Conservation (phyloP, 805 yeast genomes). For the Metschnikowia lunata region DNA sequence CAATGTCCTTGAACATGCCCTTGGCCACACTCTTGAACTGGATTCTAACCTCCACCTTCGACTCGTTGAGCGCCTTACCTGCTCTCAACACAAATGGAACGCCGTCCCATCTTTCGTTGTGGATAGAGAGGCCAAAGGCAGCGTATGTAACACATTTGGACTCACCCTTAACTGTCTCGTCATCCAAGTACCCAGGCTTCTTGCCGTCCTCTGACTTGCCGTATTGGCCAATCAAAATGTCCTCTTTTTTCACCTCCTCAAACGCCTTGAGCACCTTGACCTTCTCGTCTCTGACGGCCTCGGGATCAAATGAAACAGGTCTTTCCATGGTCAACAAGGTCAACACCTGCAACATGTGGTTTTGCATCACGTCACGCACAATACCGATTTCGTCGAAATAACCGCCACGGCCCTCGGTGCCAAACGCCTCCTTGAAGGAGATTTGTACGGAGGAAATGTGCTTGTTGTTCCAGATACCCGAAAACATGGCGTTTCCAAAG, state of each 20-base stretch:
- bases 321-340: conserved; percentile 93
- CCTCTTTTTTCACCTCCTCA: conserved; percentile 57
- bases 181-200: conserved; percentile 90
- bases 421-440: conserved; percentile 95
- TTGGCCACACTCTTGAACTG: conserved; percentile 84
- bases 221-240: conserved; percentile 86
- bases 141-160: conserved; percentile 93
- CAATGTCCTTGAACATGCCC: conserved; percentile 76
- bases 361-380: conserved; percentile 97
- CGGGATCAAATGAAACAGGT: conserved; percentile 87
- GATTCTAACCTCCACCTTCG: conserved; percentile 90
- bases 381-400: conserved; percentile 94
- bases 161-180: conserved; percentile 75
- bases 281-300: conserved; percentile 92
- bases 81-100: conserved; percentile 95
- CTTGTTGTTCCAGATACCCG: conserved; percentile 84
- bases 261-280: conserved; percentile 87
- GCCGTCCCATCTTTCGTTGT: conserved; percentile 97
- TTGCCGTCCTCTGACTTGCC: conserved; percentile 76
- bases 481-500: conserved; percentile 84
- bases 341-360: conserved; percentile 89
- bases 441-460: conserved; percentile 79
- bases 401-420: conserved; percentile 99
- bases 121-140: conserved; percentile 71
- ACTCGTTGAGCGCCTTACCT: conserved; percentile 93